Evolutionary conservation across 495 filamentous ascomycete species (phyloP).

Genomic region (Podospora pseudopauciseta): DNA sequence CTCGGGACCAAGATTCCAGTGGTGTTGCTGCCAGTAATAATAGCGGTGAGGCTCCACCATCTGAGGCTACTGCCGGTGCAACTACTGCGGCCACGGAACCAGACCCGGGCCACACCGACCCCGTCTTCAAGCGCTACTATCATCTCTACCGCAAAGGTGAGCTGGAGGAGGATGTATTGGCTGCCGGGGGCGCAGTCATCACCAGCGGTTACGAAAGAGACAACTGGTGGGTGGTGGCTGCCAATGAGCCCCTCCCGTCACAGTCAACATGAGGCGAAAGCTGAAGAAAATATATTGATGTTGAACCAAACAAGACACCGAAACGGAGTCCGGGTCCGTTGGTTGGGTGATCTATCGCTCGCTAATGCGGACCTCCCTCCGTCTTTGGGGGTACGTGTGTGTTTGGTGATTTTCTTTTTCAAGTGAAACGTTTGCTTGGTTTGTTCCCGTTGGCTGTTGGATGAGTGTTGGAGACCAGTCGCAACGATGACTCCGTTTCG

Average conservation of each 20-base stretch:
- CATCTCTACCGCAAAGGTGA: conserved; percentile 88
- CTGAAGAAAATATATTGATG: conserved; percentile 2
- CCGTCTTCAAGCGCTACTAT: conserved; percentile 84
- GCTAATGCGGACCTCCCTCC: neutral
- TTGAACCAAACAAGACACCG: neutral
- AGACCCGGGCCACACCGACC: conserved; percentile 31
- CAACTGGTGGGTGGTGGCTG: conserved; percentile 83
- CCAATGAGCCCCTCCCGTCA: conserved; percentile 22
- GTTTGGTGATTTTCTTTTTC: neutral
- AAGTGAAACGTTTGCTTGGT: neutral
- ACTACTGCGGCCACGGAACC: conserved; percentile 10
- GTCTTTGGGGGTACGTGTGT: neutral
- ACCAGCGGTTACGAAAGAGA: conserved; percentile 92
- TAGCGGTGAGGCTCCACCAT: conserved; percentile 22
- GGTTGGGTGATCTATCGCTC: neutral
- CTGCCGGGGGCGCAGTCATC: conserved; percentile 71
- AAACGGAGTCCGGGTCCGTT: neutral
- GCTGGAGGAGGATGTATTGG: conserved; percentile 72
- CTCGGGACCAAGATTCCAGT: conserved; percentile 14
- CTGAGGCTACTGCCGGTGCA: conserved; percentile 8
- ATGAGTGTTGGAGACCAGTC: neutral
- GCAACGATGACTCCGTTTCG: neutral
- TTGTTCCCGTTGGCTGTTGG: neutral
- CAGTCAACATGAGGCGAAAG: conserved; percentile 15
- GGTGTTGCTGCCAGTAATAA: conserved; percentile 19